Conservation (phyloP, 2,329 filamentous ascomycete species). For the Exophiala lecanii-corni region DNA sequence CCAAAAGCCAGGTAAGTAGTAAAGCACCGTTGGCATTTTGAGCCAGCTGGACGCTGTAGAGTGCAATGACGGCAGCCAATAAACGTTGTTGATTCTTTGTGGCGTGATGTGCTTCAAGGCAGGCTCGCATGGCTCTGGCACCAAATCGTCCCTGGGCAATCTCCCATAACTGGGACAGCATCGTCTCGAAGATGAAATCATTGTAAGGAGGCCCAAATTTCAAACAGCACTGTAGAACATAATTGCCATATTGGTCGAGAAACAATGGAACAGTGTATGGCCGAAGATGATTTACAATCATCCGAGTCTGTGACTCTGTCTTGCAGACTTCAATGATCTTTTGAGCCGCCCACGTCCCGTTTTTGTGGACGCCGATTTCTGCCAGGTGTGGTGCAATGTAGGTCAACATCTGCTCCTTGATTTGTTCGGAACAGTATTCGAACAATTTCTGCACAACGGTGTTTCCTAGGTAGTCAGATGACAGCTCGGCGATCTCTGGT, state of each 20-base stretch:
- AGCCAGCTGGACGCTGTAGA: constrained; percentile 92
- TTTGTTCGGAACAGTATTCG: constrained; percentile 85
- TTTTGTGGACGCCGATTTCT: constrained; percentile 98
- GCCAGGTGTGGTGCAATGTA: constrained; percentile 88
- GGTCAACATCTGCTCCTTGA: constrained; percentile 84
- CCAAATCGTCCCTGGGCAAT: constrained; percentile 89
- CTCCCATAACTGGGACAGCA: constrained; percentile 92
- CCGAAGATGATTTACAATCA: constrained; percentile 78
- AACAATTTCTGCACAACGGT: constrained; percentile 99
- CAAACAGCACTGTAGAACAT: constrained; percentile 92
- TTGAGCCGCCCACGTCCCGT: constrained; percentile 97
- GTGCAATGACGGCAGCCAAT: constrained; percentile 88
- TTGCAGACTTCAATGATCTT: constrained; percentile 98
- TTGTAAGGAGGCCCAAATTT: constrained; percentile 87
- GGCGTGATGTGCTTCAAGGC: constrained; percentile 89
- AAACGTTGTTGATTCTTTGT: constrained; percentile 94
- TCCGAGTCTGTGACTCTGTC: constrained; percentile 71
- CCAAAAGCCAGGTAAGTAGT: constrained; percentile 93
- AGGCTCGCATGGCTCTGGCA: constrained; percentile 92
- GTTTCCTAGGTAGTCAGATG: constrained; percentile 95
- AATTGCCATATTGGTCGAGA: constrained; percentile 97
- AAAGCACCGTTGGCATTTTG: constrained; percentile 95
- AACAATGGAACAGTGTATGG: constrained; percentile 88
- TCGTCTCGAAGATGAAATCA: constrained; percentile 96
- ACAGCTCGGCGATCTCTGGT: constrained; percentile 88